Percentiles rank a stretch among this genome's conserved stretches.
phyloP scores from a whole-genome alignment of 1,139 yeast genomes.

The Suhomyces bolitotheri region DNA sequence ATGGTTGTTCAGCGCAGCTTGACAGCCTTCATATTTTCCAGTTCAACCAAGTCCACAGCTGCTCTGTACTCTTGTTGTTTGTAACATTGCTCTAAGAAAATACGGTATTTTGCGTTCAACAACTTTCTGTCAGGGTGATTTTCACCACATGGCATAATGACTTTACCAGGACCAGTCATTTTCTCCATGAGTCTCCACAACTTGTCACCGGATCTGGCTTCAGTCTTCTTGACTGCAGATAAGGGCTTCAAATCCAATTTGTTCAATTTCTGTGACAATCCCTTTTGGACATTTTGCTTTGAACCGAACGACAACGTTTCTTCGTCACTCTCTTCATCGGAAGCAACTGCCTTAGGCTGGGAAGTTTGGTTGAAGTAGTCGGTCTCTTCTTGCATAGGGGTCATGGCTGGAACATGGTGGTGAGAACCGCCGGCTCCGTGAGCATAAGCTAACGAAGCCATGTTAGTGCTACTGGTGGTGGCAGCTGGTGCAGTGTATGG shows the following conservation, averaged over 20 bases:
- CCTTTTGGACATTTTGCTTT: conserved; percentile 52
- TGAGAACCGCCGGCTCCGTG: conserved; percentile 38
- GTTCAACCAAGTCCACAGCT: conserved; percentile 62
- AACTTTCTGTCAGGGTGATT: conserved; percentile 67
- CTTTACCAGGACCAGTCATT: conserved; percentile 81
- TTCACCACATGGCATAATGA: conserved; percentile 63
- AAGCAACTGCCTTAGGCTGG: conserved; percentile 2
- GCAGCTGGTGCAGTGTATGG: conserved; percentile 79
- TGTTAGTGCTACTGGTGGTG: conserved; percentile 58
- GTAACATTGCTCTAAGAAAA: conserved; percentile 84
- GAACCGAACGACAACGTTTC: conserved; percentile 61
- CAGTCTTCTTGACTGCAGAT: conserved; percentile 20
- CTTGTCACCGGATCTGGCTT: conserved; percentile 47
- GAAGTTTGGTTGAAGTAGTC: conserved; percentile 46
- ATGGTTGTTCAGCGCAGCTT: conserved; percentile 1
- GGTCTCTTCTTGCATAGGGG: conserved; percentile 50
- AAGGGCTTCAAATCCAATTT: conserved; percentile 44
- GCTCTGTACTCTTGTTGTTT: conserved; percentile 76
- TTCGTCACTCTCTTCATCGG: conserved; percentile 37
- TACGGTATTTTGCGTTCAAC: conserved; percentile 73
- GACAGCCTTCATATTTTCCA: conserved; percentile 22
- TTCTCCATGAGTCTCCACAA: conserved; percentile 86
- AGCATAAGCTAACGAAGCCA: conserved; percentile 54
- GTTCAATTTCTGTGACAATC: conserved; percentile 41
- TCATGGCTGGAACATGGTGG: conserved; percentile 57